A percentile compares a stretch with the other conserved stretches of the same genome.
Conservation (phyloP, 2,329 filamentous ascomycete species). For the Monosporascus sp. region DNA sequence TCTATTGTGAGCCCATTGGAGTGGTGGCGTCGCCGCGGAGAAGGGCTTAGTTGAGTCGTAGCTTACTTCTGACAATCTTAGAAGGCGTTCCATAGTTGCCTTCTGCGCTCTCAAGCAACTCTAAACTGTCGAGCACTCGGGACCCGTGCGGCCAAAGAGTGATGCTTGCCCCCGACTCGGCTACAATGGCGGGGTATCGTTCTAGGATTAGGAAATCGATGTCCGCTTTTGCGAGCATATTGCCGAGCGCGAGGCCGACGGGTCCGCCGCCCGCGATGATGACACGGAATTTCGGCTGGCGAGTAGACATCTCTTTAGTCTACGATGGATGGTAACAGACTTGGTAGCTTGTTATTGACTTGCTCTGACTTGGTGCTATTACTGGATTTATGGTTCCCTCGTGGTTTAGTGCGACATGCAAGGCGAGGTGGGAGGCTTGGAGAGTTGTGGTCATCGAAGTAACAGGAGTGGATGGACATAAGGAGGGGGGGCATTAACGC, state of each 20-base stretch:
- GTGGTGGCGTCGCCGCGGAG: too few species aligned
- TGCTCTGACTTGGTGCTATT: too few species aligned
- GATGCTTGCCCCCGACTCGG: conserved; percentile 11
- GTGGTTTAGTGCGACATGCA: too few species aligned
- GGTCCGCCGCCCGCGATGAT: conserved; percentile 26
- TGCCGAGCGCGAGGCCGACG: conserved; percentile 24
- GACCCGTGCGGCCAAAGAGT: conserved; percentile 6
- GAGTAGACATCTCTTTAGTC: too few species aligned
- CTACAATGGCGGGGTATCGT: conserved; percentile 4
- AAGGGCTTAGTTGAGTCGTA: not conserved
- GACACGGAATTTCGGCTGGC: conserved; percentile 10
- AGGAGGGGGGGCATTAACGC: too few species aligned
- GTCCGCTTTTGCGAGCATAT: conserved; percentile 22
- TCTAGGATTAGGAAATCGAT: conserved; percentile 37
- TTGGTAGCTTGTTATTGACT: too few species aligned
- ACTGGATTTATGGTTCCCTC: too few species aligned
- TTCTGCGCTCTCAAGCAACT: conserved; percentile 4
- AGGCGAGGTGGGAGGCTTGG: too few species aligned
- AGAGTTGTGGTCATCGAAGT: too few species aligned
- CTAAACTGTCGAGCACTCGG: conserved; percentile 10
- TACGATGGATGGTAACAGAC: too few species aligned
- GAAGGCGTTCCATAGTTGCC: not conserved
- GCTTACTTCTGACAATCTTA: not conserved
- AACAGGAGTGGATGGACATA: too few species aligned
- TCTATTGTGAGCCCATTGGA: too few species aligned